Percentiles rank a stretch among this genome's conserved stretches.
These are phyloP conservation scores for Coniochaeta sp. DNA, from an alignment of 2,329 filamentous ascomycete genomes.

Conservation along the genomic window DNA sequence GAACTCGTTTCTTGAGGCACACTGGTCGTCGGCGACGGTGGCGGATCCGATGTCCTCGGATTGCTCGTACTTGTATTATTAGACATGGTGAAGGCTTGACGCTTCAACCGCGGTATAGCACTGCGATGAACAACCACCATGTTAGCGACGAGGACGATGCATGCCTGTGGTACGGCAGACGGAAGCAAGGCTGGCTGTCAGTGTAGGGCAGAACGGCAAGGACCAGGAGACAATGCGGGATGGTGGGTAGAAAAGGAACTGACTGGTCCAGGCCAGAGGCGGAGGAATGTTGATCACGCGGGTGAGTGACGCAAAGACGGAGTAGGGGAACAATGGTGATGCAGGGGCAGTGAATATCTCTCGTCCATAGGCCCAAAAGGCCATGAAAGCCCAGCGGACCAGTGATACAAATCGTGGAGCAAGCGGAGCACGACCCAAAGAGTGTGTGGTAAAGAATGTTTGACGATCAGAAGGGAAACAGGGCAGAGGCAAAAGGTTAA, in stretches of 20 bases:
- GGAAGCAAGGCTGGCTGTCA: too few species aligned
- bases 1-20: conserved; percentile 1
- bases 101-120: conserved; percentile 16
- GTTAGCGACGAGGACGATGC: conserved; percentile 15
- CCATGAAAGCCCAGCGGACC: neutral
- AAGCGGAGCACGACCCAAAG: conserved; percentile 1
- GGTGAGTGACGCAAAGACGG: conserved; percentile 2
- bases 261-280: neutral
- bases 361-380: neutral
- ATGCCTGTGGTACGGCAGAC: neutral
- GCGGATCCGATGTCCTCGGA: conserved; percentile 9
- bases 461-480: neutral
- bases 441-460: too few species aligned
- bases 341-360: neutral
- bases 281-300: neutral
- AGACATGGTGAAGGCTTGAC: conserved; percentile 22
- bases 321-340: neutral
- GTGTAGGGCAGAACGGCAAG: neutral
- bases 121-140: conserved; percentile 19
- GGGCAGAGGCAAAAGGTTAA: too few species aligned
- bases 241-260: conserved; percentile 3
- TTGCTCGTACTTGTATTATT: conserved; percentile 16
- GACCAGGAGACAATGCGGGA: conserved; percentile 1
- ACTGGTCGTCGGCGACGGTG: conserved; percentile 8
- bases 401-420: conserved; percentile 1